Evolutionary conservation across 2,329 filamentous ascomycete species (phyloP), one percentile per base, ranked within the genome.

Genomic region (Talaromyces marneffei): DNA sequence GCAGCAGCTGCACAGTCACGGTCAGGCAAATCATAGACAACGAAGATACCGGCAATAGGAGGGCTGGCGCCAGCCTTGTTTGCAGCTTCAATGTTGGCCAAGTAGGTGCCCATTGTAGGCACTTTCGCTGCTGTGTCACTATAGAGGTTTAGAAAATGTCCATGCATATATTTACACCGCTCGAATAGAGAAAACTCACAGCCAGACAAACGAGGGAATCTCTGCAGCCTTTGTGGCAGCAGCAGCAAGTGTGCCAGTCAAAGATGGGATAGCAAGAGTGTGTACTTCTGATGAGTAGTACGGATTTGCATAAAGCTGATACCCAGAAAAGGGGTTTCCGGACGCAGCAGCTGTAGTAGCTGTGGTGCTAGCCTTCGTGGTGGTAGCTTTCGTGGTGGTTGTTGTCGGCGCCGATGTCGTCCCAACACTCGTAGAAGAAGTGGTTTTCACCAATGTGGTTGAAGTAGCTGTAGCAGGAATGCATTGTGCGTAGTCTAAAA

Each of bases 21-120:
- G 66, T 86, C 84, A 48, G 85, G 85, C 12, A 87, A 74, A 69
- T 87, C 82, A 71, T 87, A 87, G 59, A 87, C 82, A 59, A 87
- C 85, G 58, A 87, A 82, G 1, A 77, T 78, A 18, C 78, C 79
- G 18, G 79, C 77, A 61, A 80, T 68, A 3, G 77, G 75, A 35
- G 78, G 76, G 57, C 70, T 79, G 7, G 79, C 78, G n/a, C 80
- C 80, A 27, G 76, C 78, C 27, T 70, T 73, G 61, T 83, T 83
- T 65, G 78, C 68, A 39, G 73, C 67, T 63, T 78, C 70, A 66
- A 83, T 82, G 53, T 82, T 77, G 4, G 70, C 71, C 18, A 82
- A 72, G 65, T 78, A 82, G 0, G 74, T 75, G 2, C 74, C 78
- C 72, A 84, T 78, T 1, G 70, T 72, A 3, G 80, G 77, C 4